Evolutionary conservation across 1,284 basidiomycete species (phyloP), one percentile per base, ranked within the genome.

Genomic region (Coniophora puteana): DNA sequence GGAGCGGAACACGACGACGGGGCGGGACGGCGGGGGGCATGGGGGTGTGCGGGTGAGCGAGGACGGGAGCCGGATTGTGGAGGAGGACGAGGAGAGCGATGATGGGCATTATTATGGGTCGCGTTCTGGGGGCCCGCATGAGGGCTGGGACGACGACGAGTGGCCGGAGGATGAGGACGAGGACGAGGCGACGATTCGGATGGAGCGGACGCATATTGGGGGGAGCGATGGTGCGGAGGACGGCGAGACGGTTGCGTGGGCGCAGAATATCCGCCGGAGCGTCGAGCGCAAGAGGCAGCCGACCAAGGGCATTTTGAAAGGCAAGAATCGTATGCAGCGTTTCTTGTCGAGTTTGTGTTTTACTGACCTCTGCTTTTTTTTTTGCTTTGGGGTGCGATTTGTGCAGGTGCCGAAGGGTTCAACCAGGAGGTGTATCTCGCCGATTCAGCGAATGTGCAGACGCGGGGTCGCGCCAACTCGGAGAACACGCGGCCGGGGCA

Each of bases 221-320:
- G 52, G 67, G 17, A 71, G 61, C 42, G 49, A 70, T 14, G 74
- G 72, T 13, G 69, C 67, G 35, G 76, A 75, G n/a, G 72, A 76
- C 23, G 78, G 78, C 18, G 71, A 75, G 26, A 67, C 66, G 35
- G 83, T 83, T 51, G 85, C 80, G 36, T 91, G 82, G 86, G 85
- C 77, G 40, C 74, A 73, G 48, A 81, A 86, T 57, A 66, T 81
- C 44, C 78, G 79, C 49, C 71, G 76, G 53, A 88, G 75, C 62
- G 65, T 76, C 38, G 90, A 84, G 67, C 70, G 67, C 63, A 72
- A 68, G 49, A 74, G 68, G 58, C 65, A 62, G 51, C 92, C 94
- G 6, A 69, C 80, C 32, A 89, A 79, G 63, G 88, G 93, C 26
- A 97, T 98, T 50, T 67, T 98, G 49, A 97, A 96, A 75, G 70